These are phyloP conservation scores for Prillingera fragicola DNA, from an alignment of 1,284 basidiomycete genomes.

Conservation along the genomic window DNA sequence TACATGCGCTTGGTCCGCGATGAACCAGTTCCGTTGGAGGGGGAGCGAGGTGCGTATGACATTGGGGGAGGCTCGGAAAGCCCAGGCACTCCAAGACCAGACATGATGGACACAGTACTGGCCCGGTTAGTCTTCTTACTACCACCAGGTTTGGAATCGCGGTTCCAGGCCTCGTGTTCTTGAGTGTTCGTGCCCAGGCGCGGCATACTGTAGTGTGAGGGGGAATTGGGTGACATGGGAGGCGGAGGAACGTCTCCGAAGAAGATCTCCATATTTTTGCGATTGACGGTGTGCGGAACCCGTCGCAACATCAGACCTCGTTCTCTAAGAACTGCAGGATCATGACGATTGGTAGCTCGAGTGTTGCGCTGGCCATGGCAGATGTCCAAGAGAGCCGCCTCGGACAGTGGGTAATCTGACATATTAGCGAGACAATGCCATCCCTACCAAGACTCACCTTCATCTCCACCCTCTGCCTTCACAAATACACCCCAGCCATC, in stretches of 20 bases:
- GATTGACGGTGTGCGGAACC: slow-evolving; percentile 50
- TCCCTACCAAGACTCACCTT: slow-evolving; percentile 52
- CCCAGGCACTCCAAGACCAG: slow-evolving; percentile 76
- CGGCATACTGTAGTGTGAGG: slow-evolving; percentile 42
- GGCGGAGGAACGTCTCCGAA: slow-evolving; percentile 56
- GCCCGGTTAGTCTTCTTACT: slow-evolving; percentile 77
- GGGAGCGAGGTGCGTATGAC: slow-evolving; percentile 33
- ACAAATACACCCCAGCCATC: slow-evolving; percentile 81
- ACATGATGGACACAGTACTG: slow-evolving; percentile 88
- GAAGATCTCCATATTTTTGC: slow-evolving; percentile 53
- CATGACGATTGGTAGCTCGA: slow-evolving; percentile 1
- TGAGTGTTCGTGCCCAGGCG: slow-evolving; percentile 24
- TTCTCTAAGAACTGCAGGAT: slow-evolving; percentile 53
- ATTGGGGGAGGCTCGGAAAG: slow-evolving; percentile 58
- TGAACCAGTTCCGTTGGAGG: slow-evolving; percentile 41
- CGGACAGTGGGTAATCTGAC: slow-evolving; percentile 66
- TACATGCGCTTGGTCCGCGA: slow-evolving; percentile 57
- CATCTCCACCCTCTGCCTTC: slow-evolving; percentile 57
- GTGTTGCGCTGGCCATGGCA: slow-evolving; percentile 76
- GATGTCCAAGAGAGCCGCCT: slow-evolving; percentile 74
- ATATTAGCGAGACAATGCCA: background rate
- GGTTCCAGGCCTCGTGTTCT: slow-evolving; percentile 10
- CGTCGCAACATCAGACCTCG: slow-evolving; percentile 70
- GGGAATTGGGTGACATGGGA: slow-evolving; percentile 51
- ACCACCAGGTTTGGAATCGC: slow-evolving; percentile 1